A percentile compares a stretch with the other conserved stretches of the same genome.
phyloP scores from a whole-genome alignment of 345 rosid species.

The Citrus glauca region DNA sequence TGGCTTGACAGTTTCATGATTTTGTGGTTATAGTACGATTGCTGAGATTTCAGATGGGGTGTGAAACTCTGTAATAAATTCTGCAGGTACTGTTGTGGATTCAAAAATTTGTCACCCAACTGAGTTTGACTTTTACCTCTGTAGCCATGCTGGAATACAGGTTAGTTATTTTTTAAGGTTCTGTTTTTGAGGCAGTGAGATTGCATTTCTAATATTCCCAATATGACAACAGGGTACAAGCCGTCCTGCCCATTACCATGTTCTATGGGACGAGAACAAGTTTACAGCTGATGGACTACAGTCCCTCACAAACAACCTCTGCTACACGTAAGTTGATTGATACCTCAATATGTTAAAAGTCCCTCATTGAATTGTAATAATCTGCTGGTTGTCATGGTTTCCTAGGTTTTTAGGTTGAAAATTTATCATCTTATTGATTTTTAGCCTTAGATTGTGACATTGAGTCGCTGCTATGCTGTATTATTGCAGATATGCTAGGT shows the following conservation, averaged over 20 bases:
- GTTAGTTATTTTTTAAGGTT: slow-evolving; percentile 13
- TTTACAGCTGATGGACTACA: slow-evolving; percentile 92
- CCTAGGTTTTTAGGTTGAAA: neutral
- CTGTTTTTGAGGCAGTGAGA: neutral
- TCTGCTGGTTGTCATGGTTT: neutral
- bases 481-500: slow-evolving; percentile 79
- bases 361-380: neutral
- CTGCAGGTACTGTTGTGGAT: slow-evolving; percentile 90
- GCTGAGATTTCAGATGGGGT: neutral
- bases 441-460: neutral
- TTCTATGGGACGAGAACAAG: slow-evolving; percentile 98
- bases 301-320: slow-evolving; percentile 85
- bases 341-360: neutral
- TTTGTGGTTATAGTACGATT: neutral
- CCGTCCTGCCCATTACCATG: slow-evolving; percentile 98
- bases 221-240: slow-evolving; percentile 69
- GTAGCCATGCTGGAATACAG: slow-evolving; percentile 99
- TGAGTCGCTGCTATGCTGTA: neutral
- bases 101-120: slow-evolving; percentile 98
- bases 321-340: slow-evolving; percentile 70
- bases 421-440: neutral
- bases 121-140: slow-evolving; percentile 91
- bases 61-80: neutral
- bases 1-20: neutral
- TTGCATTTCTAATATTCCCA: neutral